Percentiles rank a stretch among this genome's conserved stretches.
Evolutionary conservation across 345 rosid genomes (phyloP).

Genomic region (Boechera stricta): DNA sequence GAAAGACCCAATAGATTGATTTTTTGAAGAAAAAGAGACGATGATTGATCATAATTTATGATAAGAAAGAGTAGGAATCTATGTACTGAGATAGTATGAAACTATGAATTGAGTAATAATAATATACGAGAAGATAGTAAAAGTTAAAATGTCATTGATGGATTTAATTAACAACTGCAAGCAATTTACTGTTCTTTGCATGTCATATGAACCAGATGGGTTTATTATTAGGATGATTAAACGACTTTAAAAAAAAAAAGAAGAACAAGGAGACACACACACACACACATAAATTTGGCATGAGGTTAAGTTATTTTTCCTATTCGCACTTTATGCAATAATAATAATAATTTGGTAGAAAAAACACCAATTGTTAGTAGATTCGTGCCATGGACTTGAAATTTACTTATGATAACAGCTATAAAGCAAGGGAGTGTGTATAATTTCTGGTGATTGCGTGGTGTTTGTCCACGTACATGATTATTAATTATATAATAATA

Average conservation of each 20-base stretch:
- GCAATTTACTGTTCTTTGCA: slow-evolving; percentile 26
- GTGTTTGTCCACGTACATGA: slow-evolving; percentile 26
- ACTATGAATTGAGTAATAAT: slow-evolving; percentile 39
- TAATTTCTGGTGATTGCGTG: slow-evolving; percentile 27
- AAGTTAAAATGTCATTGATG: slow-evolving; percentile 35
- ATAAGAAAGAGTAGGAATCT: slow-evolving; percentile 48
- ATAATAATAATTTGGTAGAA: not conserved
- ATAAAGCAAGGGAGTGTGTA: slow-evolving; percentile 32
- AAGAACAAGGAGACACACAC: not conserved
- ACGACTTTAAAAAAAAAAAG: not conserved
- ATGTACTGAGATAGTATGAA: slow-evolving; percentile 31
- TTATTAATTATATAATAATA: slow-evolving; percentile 1
- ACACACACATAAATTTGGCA: not conserved
- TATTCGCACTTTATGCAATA: not conserved
- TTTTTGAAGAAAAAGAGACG: slow-evolving; percentile 46
- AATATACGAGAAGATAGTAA: slow-evolving; percentile 37
- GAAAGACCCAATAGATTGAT: slow-evolving; percentile 5
- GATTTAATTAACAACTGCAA: slow-evolving; percentile 15
- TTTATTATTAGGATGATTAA: slow-evolving; percentile 21
- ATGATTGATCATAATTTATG: slow-evolving; percentile 59
- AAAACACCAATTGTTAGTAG: slow-evolving; percentile 11
- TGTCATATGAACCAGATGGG: slow-evolving; percentile 25
- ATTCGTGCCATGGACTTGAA: slow-evolving; percentile 24
- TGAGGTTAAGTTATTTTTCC: not conserved
- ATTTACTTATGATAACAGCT: slow-evolving; percentile 6